Conservation (phyloP, 2,329 filamentous ascomycete species). For the Cladosporium cucumerinum region DNA sequence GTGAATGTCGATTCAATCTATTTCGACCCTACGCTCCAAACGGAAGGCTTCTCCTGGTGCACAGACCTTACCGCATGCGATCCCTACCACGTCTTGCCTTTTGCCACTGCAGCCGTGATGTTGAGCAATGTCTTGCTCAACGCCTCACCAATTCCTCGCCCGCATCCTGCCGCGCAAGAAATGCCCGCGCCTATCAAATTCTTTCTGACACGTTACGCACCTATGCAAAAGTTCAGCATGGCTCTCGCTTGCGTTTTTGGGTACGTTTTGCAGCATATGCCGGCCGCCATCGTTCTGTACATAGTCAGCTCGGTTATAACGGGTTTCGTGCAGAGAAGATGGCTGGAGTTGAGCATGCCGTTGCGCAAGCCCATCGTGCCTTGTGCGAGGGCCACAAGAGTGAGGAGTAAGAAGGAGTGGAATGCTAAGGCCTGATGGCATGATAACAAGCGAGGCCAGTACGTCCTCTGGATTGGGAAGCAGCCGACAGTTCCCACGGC, state of each 20-base stretch:
- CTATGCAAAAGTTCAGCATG: slow-evolving; percentile 27
- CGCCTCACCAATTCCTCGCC: background rate
- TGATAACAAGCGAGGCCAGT: background rate
- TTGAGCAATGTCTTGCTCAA: slow-evolving; percentile 45
- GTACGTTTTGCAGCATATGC: slow-evolving; percentile 35
- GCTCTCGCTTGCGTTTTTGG: slow-evolving; percentile 33
- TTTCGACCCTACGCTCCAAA: slow-evolving; percentile 49
- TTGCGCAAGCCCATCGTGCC: slow-evolving; percentile 24
- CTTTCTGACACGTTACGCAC: slow-evolving; percentile 16
- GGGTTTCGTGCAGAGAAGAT: slow-evolving; percentile 23
- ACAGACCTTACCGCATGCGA: slow-evolving; percentile 55
- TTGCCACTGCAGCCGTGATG: slow-evolving; percentile 48
- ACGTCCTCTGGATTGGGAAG: background rate
- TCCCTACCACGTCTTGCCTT: slow-evolving; percentile 49
- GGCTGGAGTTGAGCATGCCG: slow-evolving; percentile 28
- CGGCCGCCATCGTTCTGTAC: slow-evolving; percentile 43
- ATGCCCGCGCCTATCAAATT: background rate
- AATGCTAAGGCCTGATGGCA: background rate
- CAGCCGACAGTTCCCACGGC: background rate
- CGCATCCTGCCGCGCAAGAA: background rate
- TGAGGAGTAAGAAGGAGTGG: slow-evolving; percentile 23
- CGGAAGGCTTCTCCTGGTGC: slow-evolving; percentile 61
- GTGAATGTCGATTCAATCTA: background rate
- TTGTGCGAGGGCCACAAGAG: slow-evolving; percentile 28
- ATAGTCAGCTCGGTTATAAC: slow-evolving; percentile 26